These are phyloP conservation scores for Neoscytalidium dimidiatum DNA, from an alignment of 2,329 filamentous ascomycete species.

Conservation along the genomic window DNA sequence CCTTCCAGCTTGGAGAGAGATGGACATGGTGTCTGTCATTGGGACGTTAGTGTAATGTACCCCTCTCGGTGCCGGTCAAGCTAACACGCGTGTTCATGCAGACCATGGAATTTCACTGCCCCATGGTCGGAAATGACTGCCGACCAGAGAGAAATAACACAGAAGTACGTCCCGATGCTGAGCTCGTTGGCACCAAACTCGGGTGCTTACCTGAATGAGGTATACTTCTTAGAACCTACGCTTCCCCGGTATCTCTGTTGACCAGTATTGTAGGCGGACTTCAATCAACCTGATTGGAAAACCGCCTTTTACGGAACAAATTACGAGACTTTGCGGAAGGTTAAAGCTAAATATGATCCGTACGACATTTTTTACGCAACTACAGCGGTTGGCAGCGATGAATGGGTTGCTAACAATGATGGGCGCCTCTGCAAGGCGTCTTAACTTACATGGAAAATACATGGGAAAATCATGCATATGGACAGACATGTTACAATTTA, in stretches of 20 bases:
- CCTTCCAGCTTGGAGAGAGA: background rate
- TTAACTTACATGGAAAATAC: too few relatives aligned
- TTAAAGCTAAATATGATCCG: slow-evolving; percentile 30
- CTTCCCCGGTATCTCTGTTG: background rate
- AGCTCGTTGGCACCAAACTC: slow-evolving; percentile 24
- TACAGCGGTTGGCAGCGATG: slow-evolving; percentile 29
- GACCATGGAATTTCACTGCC: background rate
- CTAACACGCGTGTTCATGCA: background rate
- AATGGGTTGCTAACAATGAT: slow-evolving; percentile 26
- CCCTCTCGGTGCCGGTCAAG: background rate
- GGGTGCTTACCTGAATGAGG: slow-evolving; percentile 26
- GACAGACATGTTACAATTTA: too few relatives aligned
- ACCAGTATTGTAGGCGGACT: slow-evolving; percentile 23
- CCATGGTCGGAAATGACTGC: slow-evolving; percentile 23
- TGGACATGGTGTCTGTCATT: background rate
- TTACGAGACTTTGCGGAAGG: slow-evolving; percentile 22
- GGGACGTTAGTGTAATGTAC: background rate
- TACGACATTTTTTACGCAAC: slow-evolving; percentile 25
- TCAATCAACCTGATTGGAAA: slow-evolving; percentile 29
- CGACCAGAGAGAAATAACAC: slow-evolving; percentile 5
- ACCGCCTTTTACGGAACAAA: slow-evolving; percentile 30
- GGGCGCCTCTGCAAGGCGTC: slow-evolving; percentile 21
- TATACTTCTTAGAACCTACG: background rate
- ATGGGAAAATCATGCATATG: too few relatives aligned
- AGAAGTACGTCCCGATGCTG: slow-evolving; percentile 6